phyloP scores from a whole-genome alignment of 129 eudicot species.

The Arctium minus region DNA sequence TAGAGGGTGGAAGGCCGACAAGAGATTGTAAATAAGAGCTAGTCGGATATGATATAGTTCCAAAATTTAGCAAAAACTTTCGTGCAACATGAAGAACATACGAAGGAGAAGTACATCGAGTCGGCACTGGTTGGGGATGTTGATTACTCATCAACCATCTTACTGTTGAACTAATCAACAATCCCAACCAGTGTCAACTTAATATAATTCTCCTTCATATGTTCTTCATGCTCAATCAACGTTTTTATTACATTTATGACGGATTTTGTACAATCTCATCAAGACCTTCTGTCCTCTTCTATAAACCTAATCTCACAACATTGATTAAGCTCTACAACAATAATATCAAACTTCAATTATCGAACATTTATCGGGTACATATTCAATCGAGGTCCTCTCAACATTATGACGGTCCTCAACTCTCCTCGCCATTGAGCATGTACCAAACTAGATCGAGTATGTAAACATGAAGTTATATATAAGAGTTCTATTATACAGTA shows the following conservation, averaged over 20 bases:
- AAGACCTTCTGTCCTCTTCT: not conserved
- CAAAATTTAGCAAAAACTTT: too few relatives aligned
- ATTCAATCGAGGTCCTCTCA: not conserved
- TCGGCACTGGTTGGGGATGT: not conserved
- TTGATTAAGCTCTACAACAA: not conserved
- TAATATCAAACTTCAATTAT: not conserved
- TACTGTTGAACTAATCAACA: too few relatives aligned
- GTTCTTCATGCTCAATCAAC: too few relatives aligned
- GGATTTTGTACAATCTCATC: not conserved
- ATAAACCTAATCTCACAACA: not conserved
- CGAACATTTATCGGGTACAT: not conserved
- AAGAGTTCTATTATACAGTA: too few relatives aligned
- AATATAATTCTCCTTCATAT: too few relatives aligned
- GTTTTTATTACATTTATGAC: not conserved
- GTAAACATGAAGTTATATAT: not conserved
- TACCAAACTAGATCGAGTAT: not conserved
- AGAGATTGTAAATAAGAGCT: not conserved
- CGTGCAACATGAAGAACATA: not conserved
- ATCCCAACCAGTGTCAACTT: too few relatives aligned
- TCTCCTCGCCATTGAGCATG: not conserved
- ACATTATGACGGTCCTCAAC: not conserved
- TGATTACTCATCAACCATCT: not conserved
- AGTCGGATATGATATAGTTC: not conserved
- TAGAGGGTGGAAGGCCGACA: not conserved
- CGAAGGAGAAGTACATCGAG: not conserved